Base-by-base conservation (phyloP, 2,329 filamentous ascomycete genomes). In the Colletotrichum higginsianum region DNA sequence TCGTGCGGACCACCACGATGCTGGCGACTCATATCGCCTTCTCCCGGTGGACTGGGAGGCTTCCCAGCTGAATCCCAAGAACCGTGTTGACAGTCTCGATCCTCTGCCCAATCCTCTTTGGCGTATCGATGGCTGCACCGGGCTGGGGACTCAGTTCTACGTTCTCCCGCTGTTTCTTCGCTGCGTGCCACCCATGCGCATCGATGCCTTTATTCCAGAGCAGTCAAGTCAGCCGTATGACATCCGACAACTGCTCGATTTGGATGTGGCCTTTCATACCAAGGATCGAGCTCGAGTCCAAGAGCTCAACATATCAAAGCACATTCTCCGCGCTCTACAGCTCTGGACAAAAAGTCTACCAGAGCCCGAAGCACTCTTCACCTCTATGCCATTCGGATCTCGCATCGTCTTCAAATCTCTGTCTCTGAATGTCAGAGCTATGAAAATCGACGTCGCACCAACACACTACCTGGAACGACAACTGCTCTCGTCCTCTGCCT, bases 121-220 rank as follows among this genome's bases (percentile, higher is more conserved):
- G 89, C 84, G 87, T 44, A 86, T 91, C 58, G 89, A 91, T 74
- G 89, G 89, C 60, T 88, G 85, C 75, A 86, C 87, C 26, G 86
- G 84, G 21, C 82, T 88, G 66, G 89, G 88, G 5, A 89, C 86
- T 13, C 89, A 90, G 77, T 88, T 86, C 75, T 90, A 87, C 76
- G 85, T 84, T 38, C 77, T 89, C 4, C 89, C 89, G 18, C 80
- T 88, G 26, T 90, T 90, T 76, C 75, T 88, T 40, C 74, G 76
- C 6, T 75, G 79, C 18, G 76, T 84, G 23, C 80, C 85, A 4
- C 89, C 89, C 1, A 83, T 88, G 75, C 86, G 88, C 49, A 84
- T 90, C 75, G 89, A 91, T 76, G 84, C 89, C 30, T 91, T 89
- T 76, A 85, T 90, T 42, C 85, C 87, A 4, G 86, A 89, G 69